A percentile compares a stretch with the other conserved stretches of the same genome.
Conservation (phyloP, 192 early-diverging fungal species). For the Chytriomyces sp. region DNA sequence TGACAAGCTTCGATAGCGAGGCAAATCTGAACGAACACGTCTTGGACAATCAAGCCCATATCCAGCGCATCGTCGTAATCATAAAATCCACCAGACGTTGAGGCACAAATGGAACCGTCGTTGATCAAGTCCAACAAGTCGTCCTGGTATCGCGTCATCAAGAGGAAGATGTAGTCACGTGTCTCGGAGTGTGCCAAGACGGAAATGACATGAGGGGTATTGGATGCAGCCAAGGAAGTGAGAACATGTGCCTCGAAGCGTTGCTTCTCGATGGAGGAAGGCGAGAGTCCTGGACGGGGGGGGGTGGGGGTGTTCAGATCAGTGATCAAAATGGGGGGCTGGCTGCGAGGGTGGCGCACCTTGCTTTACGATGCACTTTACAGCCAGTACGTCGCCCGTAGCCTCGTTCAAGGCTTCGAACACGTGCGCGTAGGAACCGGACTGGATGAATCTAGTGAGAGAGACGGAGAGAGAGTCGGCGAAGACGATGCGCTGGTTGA, state of each 20-base stretch:
- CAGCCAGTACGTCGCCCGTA: conserved; percentile 23
- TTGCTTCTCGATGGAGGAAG: conserved; percentile 40
- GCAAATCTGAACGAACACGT: conserved; percentile 72
- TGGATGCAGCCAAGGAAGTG: conserved; percentile 3
- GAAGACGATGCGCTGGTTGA: not conserved
- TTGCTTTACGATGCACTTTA: conserved; percentile 47
- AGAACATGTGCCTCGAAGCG: conserved; percentile 37
- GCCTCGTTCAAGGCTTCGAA: conserved; percentile 26
- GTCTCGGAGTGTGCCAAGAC: conserved; percentile 30
- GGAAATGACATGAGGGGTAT: conserved; percentile 15
- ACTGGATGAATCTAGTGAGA: conserved; percentile 42
- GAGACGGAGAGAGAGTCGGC: not conserved
- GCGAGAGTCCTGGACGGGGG: conserved; percentile 26
- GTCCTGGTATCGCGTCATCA: conserved; percentile 34
- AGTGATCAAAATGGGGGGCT: not conserved
- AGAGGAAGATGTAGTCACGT: conserved; percentile 30
- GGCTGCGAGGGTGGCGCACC: not conserved
- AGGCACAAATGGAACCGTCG: not conserved
- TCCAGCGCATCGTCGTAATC: conserved; percentile 21
- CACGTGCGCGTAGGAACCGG: conserved; percentile 55
- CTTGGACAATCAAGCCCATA: conserved; percentile 20
- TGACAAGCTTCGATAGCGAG: conserved; percentile 77
- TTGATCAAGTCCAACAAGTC: conserved; percentile 48
- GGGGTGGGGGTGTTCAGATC: not conserved
- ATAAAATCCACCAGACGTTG: conserved; percentile 16